A percentile compares a stretch with the other conserved stretches of the same genome.
Evolutionary conservation across 495 filamentous ascomycete species (phyloP).

Genomic region (Penicillium taxi): DNA sequence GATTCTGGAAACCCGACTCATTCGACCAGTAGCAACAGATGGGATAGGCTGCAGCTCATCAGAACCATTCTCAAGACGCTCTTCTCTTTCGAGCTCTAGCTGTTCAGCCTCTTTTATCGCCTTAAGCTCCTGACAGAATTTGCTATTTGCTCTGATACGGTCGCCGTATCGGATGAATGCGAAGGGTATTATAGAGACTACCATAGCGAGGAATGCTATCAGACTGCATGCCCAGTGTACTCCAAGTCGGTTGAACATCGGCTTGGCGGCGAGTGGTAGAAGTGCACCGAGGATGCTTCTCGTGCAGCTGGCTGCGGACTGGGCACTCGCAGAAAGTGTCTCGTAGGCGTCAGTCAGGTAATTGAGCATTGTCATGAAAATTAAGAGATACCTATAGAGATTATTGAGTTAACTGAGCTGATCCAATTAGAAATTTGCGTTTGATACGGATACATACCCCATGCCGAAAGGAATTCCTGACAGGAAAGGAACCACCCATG

Average conservation of each 20-base stretch:
- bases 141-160: constrained; percentile 28
- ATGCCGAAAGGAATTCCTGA: constrained; percentile 34
- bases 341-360: constrained; percentile 42
- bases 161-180: constrained; percentile 31
- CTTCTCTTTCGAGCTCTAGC: constrained; percentile 15
- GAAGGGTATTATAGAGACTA: constrained; percentile 29
- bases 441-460: too few species aligned
- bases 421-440: too few species aligned
- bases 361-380: constrained; percentile 43
- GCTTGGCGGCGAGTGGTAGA: constrained; percentile 33
- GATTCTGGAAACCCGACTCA: constrained; percentile 12
- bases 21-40: constrained; percentile 7
- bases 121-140: constrained; percentile 35
- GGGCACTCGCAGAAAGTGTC: constrained; percentile 34
- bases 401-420: too few species aligned
- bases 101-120: constrained; percentile 21
- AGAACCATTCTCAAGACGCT: constrained; percentile 5
- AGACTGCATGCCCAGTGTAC: constrained; percentile 37
- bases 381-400: too few species aligned
- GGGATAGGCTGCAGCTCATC: constrained; percentile 1
- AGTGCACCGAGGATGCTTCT: constrained; percentile 36
- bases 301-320: constrained; percentile 34
- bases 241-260: constrained; percentile 34
- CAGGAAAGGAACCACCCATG: constrained; percentile 34
- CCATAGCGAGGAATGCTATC: constrained; percentile 33